These are phyloP conservation scores for Pichia sp. DNA, from an alignment of 1,139 yeast species.

Conservation along the genomic window DNA sequence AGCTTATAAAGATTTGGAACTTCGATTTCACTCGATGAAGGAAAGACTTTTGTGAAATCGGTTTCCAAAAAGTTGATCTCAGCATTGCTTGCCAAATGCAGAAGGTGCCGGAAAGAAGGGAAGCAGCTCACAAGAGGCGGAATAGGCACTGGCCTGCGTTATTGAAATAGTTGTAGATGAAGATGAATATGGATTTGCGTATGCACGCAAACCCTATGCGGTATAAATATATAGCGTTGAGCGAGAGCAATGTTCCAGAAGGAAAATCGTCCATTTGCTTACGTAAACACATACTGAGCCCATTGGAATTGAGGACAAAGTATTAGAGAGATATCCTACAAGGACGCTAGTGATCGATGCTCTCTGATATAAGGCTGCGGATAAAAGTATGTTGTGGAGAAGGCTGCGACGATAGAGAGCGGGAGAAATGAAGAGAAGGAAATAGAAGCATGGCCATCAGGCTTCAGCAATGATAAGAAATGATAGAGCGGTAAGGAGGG, in stretches of 20 bases:
- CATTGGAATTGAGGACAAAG: background rate
- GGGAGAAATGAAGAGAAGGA: background rate
- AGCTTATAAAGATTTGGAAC: background rate
- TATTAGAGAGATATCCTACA: background rate
- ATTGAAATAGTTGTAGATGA: background rate
- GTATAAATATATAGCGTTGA: background rate
- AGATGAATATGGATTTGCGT: background rate
- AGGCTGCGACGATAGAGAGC: no score
- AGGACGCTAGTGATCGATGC: background rate
- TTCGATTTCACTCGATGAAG: conserved; percentile 3
- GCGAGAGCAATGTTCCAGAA: background rate
- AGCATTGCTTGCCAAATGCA: background rate
- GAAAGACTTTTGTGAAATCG: background rate
- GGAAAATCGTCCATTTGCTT: background rate
- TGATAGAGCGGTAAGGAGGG: background rate
- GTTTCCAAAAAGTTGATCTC: conserved; percentile 1
- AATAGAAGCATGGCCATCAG: background rate
- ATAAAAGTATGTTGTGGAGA: background rate
- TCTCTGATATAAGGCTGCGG: background rate
- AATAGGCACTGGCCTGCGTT: background rate
- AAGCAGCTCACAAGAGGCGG: background rate
- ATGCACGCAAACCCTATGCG: background rate
- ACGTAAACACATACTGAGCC: background rate
- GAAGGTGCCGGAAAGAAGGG: background rate
- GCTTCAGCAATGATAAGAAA: background rate